A percentile compares a stretch with the other conserved stretches of the same genome.
Conservation (phyloP, 1,284 basidiomycete genomes). For the Golubevia pallescens region DNA sequence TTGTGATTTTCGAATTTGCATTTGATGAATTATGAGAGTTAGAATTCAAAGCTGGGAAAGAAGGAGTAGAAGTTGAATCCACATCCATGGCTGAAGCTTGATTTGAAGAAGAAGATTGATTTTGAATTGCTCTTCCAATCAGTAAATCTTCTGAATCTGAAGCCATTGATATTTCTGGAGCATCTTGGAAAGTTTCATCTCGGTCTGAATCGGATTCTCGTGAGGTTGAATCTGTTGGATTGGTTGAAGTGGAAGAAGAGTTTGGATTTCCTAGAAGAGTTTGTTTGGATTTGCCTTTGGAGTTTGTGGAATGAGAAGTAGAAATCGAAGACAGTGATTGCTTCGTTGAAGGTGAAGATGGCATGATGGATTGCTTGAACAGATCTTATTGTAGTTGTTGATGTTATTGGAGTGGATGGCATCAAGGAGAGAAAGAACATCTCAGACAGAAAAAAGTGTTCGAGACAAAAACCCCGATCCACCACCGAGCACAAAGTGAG, state of each 20-base stretch:
- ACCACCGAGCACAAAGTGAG: too few species aligned
- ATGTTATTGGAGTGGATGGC: too few species aligned
- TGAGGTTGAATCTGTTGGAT: neutral
- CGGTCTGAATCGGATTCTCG: neutral
- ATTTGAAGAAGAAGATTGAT: neutral
- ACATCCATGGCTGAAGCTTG: neutral
- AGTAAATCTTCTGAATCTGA: neutral
- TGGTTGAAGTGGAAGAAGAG: neutral
- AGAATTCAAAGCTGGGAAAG: neutral
- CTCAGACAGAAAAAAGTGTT: too few species aligned
- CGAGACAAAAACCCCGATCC: too few species aligned
- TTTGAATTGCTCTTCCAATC: neutral
- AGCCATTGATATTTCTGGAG: neutral
- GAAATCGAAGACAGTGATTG: neutral
- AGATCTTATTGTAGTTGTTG: too few species aligned
- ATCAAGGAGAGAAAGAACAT: too few species aligned
- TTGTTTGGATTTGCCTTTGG: neutral
- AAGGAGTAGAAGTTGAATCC: neutral
- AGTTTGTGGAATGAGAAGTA: neutral
- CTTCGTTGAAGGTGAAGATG: neutral
- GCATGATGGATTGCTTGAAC: too few species aligned
- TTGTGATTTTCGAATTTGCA: neutral
- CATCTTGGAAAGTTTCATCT: neutral
- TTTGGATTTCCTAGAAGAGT: neutral
- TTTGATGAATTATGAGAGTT: slow-evolving; percentile 1